Base-by-base conservation (phyloP, 768 basidiomycete genomes). In the Termitomyces sp. region DNA sequence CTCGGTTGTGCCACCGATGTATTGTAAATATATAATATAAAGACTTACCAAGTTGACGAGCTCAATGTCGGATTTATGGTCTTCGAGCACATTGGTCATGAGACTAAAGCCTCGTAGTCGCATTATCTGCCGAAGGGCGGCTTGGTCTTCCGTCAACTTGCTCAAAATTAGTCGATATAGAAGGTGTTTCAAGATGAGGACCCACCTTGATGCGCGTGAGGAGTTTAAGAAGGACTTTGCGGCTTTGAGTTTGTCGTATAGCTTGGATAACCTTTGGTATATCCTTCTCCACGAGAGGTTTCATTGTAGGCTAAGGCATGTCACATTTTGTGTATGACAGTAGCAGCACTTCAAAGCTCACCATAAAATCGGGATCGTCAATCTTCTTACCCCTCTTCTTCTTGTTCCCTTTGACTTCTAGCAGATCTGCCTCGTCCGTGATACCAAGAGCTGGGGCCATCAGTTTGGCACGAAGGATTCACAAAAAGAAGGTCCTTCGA, bases 321-420 rank as follows among this genome's bases (percentile, higher is more conserved):
- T 33, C 40, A 36, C 33, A 58, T 46, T 38, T 56, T 16, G 22
- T n/a, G 35, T 18, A 32, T 30, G 20, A 40, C 26, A 18, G 10
- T 8, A 11, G 8, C 9, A 32, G 28, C 5, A 33, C 22, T 65
- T 13, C 10, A 10, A 24, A 9, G 9, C 77, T 64, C 66, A 94
- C 94, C 75, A 85, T 81, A 68, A 90, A 97, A 73, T 98, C 95
- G 14, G 76, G 75, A 70, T 97, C 93, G 66, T 95, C 96, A 28
- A 97, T 82, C 70, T 96, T 93, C 79, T 87, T 91, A 50, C 92
- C 80, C 70, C 87, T 96, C 81, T 87, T 96, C 80, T 85, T 94
- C 80, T 86, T 95, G 69, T 87, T 95, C 55, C 95, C 95, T 72
- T 96, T 96, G 58, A 95, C 80, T 24, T 85, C 90, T 40, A 87